A percentile compares a stretch with the other conserved stretches of the same genome.
These are phyloP conservation scores for Fusarium sterilihyphosum DNA, from an alignment of 2,329 filamentous ascomycete genomes.

Conservation along the genomic window DNA sequence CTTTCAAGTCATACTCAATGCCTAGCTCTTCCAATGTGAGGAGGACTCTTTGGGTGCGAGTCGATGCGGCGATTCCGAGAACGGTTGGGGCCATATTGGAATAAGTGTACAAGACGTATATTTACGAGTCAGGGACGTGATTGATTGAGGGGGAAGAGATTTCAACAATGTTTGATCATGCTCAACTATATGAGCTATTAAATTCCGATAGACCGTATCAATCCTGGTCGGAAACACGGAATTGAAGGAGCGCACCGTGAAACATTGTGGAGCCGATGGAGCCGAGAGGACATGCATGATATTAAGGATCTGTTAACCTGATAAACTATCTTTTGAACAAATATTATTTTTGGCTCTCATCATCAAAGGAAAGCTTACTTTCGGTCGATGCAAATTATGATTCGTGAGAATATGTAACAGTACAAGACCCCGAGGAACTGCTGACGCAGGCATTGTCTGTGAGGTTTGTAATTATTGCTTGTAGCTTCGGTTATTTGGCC, in stretches of 20 bases:
- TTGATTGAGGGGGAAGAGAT: accelerated
- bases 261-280: neutral
- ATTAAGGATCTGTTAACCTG: too few relatives aligned
- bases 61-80: neutral
- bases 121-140: neutral
- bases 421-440: too few relatives aligned
- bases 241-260: neutral
- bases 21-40: neutral
- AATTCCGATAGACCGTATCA: neutral
- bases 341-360: too few relatives aligned
- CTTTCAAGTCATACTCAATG: neutral
- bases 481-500: too few relatives aligned
- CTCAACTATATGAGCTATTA: neutral
- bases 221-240: neutral
- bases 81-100: neutral
- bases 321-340: too few relatives aligned
- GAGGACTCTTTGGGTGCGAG: neutral
- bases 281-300: neutral
- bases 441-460: too few relatives aligned
- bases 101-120: accelerated
- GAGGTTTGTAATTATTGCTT: too few relatives aligned
- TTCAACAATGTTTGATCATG: neutral
- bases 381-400: too few relatives aligned
- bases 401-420: too few relatives aligned
- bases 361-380: too few relatives aligned